These are phyloP conservation scores for Aspergillus proliferans DNA, from an alignment of 2,329 filamentous ascomycete species.

Conservation along the genomic window DNA sequence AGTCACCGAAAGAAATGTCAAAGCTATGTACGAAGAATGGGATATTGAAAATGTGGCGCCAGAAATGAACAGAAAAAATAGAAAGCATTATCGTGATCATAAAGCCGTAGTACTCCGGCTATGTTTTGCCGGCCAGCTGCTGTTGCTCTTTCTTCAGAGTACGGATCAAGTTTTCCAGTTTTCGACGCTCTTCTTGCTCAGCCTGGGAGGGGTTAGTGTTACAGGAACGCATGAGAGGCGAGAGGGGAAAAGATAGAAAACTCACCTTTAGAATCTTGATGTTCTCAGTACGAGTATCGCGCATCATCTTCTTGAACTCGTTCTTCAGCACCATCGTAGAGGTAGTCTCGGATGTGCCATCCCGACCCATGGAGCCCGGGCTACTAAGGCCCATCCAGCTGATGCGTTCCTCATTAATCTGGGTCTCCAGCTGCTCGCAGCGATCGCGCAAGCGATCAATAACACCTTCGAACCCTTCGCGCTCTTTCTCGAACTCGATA, in stretches of 20 bases:
- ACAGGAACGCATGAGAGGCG: neutral
- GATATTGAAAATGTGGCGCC: neutral
- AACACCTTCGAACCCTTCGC: constrained; percentile 56
- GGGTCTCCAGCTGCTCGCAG: constrained; percentile 57
- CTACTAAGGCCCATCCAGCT: constrained; percentile 58
- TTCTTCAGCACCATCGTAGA: constrained; percentile 64
- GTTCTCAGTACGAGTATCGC: constrained; percentile 62
- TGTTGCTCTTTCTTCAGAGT: constrained; percentile 38
- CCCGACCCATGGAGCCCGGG: constrained; percentile 38
- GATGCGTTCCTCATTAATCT: constrained; percentile 62
- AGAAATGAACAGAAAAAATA: constrained; percentile 9
- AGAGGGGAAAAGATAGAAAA: constrained; percentile 9
- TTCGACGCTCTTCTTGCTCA: constrained; percentile 65
- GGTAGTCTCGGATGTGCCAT: constrained; percentile 49
- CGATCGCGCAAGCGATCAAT: constrained; percentile 61
- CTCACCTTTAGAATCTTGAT: constrained; percentile 59
- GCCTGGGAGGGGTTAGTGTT: constrained; percentile 42
- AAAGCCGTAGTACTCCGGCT: constrained; percentile 29
- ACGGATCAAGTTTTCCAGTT: constrained; percentile 59
- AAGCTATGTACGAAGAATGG: neutral
- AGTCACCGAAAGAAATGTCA: neutral
- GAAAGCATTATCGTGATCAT: constrained; percentile 24
- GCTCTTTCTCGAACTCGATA: constrained; percentile 66
- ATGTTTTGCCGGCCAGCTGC: constrained; percentile 6
- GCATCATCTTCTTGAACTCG: constrained; percentile 78